These are phyloP conservation scores for Aspergillus aculeatus DNA, from an alignment of 2,329 filamentous ascomycete species.

Conservation along the genomic window DNA sequence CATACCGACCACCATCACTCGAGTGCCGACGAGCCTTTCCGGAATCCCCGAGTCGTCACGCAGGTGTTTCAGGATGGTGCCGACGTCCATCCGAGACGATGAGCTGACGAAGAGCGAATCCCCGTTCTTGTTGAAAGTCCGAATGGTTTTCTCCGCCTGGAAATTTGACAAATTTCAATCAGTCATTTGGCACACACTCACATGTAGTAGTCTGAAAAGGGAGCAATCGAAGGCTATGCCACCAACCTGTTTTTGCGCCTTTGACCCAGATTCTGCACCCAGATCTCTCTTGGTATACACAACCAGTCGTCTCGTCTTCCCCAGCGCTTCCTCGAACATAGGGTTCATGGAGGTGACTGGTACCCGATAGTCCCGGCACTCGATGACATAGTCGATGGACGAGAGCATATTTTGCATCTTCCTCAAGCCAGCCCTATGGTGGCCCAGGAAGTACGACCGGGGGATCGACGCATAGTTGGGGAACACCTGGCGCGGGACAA, in stretches of 20 bases:
- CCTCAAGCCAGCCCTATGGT: conserved; percentile 77
- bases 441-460: conserved; percentile 90
- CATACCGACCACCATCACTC: conserved; percentile 91
- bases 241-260: conserved; percentile 43
- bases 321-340: conserved; percentile 75
- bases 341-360: conserved; percentile 89
- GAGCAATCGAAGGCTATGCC: neutral
- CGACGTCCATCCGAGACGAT: conserved; percentile 30
- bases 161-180: neutral
- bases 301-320: conserved; percentile 70
- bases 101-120: conserved; percentile 39
- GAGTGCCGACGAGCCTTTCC: conserved; percentile 69
- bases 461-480: conserved; percentile 72
- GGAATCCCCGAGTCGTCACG: conserved; percentile 30
- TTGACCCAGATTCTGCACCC: conserved; percentile 48
- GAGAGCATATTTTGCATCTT: conserved; percentile 81
- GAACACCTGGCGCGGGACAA: conserved; percentile 73
- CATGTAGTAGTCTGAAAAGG: too few species aligned
- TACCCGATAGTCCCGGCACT: conserved; percentile 90
- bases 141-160: conserved; percentile 35
- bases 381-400: conserved; percentile 82
- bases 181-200: neutral
- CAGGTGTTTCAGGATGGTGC: conserved; percentile 34
- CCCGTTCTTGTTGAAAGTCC: conserved; percentile 34
- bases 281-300: conserved; percentile 92